Evolutionary conservation across 345 rosid species (phyloP).

Genomic region (Odontarrhena argentea): DNA sequence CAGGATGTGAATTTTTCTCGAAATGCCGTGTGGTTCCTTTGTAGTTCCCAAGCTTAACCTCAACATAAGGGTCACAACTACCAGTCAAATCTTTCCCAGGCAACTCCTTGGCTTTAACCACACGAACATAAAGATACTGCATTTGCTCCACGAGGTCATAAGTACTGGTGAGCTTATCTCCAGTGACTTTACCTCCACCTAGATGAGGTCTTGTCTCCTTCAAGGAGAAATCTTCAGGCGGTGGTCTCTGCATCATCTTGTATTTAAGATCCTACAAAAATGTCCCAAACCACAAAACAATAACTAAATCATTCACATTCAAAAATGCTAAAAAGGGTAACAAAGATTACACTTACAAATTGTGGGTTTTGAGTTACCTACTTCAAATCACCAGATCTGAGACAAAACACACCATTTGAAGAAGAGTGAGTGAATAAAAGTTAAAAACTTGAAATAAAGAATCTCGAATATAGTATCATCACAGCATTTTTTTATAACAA

Average conservation of each 20-base stretch:
- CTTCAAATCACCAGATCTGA: conserved; percentile 61
- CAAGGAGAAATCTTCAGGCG: conserved; percentile 69
- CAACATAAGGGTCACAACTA: conserved; percentile 86
- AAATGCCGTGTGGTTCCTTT: conserved; percentile 78
- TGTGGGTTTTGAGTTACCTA: not conserved
- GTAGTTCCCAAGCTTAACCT: conserved; percentile 89
- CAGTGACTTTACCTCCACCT: conserved; percentile 72
- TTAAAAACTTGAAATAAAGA: conserved; percentile 7
- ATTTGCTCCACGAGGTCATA: conserved; percentile 96
- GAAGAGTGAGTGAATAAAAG: conserved; percentile 2
- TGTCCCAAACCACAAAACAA: not conserved
- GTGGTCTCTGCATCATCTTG: conserved; percentile 88
- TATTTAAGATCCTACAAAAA: conserved; percentile 19
- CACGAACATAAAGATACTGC: conserved; percentile 91
- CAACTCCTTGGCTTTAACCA: conserved; percentile 86
- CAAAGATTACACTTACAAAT: conserved; percentile 36
- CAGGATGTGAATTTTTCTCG: conserved; percentile 83
- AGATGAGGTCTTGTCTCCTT: conserved; percentile 90
- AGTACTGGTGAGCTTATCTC: conserved; percentile 85
- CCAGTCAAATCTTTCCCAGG: conserved; percentile 88
- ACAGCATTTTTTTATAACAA: too few species aligned
- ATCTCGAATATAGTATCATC: conserved; percentile 27
- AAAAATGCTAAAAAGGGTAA: conserved; percentile 19
- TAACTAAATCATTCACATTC: conserved; percentile 4
- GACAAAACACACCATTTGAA: conserved; percentile 20